Conservation (phyloP, 2,329 filamentous ascomycete species). For the Spiromastix sp. region DNA sequence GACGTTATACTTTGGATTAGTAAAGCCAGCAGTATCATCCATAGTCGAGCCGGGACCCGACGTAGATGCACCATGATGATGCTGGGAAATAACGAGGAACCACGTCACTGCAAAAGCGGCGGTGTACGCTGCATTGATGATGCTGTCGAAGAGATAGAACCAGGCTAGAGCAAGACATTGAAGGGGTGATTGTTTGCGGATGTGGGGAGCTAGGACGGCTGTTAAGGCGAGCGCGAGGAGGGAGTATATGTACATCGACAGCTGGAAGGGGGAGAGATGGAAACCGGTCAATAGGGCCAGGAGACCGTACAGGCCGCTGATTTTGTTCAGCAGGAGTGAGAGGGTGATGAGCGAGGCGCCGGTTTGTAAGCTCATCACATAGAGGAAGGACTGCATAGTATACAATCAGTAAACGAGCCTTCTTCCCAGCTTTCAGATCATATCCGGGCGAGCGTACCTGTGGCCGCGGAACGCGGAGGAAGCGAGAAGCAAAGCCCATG, state of each 20-base stretch:
- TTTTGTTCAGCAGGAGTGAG: conserved; percentile 80
- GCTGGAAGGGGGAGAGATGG: conserved; percentile 68
- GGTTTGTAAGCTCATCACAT: conserved; percentile 74
- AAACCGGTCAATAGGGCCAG: conserved; percentile 83
- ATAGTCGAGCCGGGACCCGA: conserved; percentile 46
- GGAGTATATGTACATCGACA: conserved; percentile 88
- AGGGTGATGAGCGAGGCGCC: conserved; percentile 77
- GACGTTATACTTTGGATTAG: conserved; percentile 51
- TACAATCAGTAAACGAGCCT: conserved; percentile 3
- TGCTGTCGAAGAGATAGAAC: conserved; percentile 72
- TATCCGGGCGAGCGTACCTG: conserved; percentile 25
- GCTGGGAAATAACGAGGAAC: conserved; percentile 64
- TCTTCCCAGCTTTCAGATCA: conserved; percentile 1
- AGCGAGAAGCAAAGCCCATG: conserved; percentile 30
- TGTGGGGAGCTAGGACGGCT: conserved; percentile 63
- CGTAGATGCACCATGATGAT: conserved; percentile 37
- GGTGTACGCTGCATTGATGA: conserved; percentile 75
- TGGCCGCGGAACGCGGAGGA: conserved; percentile 41
- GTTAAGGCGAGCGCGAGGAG: conserved; percentile 59
- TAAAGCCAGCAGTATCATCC: conserved; percentile 55
- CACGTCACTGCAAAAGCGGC: conserved; percentile 71
- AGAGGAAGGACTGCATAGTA: conserved; percentile 61
- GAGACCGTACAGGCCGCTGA: conserved; percentile 81
- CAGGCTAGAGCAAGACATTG: conserved; percentile 74
- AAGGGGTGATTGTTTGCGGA: conserved; percentile 67